phyloP scores from a whole-genome alignment of 331 rosid species.

The Saraca asoca region DNA sequence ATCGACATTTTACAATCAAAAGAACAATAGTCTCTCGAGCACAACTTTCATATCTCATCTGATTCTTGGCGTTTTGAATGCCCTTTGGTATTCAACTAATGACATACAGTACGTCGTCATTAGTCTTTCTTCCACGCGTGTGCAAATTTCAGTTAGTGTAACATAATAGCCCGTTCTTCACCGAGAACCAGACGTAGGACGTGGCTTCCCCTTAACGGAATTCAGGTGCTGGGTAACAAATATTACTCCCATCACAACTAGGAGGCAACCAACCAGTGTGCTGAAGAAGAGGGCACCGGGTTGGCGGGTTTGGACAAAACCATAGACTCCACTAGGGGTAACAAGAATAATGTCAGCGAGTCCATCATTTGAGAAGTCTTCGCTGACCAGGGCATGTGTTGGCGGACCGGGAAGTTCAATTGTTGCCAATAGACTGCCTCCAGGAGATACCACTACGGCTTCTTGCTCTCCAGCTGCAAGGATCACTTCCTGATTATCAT shows the following conservation, averaged over 20 bases:
- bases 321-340: slow-evolving; percentile 83
- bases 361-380: slow-evolving; percentile 96
- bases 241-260: slow-evolving; percentile 87
- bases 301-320: slow-evolving; percentile 93
- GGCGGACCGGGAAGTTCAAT: slow-evolving; percentile 86
- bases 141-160: slow-evolving; percentile 15
- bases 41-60: slow-evolving; percentile 25
- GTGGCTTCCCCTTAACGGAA: slow-evolving; percentile 81
- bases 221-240: slow-evolving; percentile 91
- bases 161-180: slow-evolving; percentile 42
- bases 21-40: background rate
- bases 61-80: slow-evolving; percentile 17
- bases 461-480: slow-evolving; percentile 97
- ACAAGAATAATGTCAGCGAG: slow-evolving; percentile 87
- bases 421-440: slow-evolving; percentile 71
- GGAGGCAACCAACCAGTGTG: slow-evolving; percentile 87
- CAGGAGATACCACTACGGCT: slow-evolving; percentile 83
- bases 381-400: slow-evolving; percentile 70
- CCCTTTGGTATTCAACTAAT: slow-evolving; percentile 21
- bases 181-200: slow-evolving; percentile 52
- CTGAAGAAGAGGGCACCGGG: slow-evolving; percentile 98
- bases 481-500: slow-evolving; percentile 67
- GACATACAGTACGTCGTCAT: slow-evolving; percentile 7
- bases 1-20: slow-evolving; percentile 30
- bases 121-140: slow-evolving; percentile 15